Base-by-base conservation (phyloP, 495 filamentous ascomycete species). In the Penicillium coffeae region DNA sequence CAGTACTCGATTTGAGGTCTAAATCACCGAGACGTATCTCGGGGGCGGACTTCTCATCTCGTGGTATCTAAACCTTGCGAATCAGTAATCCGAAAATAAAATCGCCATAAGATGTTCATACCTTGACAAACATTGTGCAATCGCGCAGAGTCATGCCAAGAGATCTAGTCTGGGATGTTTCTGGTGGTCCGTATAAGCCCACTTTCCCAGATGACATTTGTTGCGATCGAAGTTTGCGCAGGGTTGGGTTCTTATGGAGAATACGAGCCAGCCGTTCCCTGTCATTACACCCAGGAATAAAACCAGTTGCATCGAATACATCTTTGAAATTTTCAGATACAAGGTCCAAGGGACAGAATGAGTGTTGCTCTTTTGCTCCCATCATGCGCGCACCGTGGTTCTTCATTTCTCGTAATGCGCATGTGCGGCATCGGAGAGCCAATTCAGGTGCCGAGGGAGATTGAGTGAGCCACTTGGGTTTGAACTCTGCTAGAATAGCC, bases 401-500 rank as follows among this genome's bases (percentile, higher is more conserved):
- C 47, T 79, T 80, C 68, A 78, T 75, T 7, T 84, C 83, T 35
- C 83, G 71, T 15, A 89, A 63, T 2, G 93, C 93, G 63, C 93
- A 98, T 1, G 87, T 95, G 4, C 93, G 84, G 65, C 93, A 98
- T 19, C 90, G 75, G 16, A 60, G 76, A 13, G 87, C 77, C 4
- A 66, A 54, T 0, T 55, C 5, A 1, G 90, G 90, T 0, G 91
- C 91, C 19, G 80, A 82, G 1, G 87, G 89, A 0, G 88, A 93
- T 53, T 92, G 91, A 5, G 76, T 61, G 1, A 96, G 80, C 93
- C 93, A 98, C 65, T 98, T 98, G 5, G 92, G 90, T 59, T 98
- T 98, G 56, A 97, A 82, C 64, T 98, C 88, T 18, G 90, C 68
- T 0, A 83, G 58, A 0, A 74, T 65, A 15, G 79, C 71, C 15